Evolutionary conservation across 2,329 filamentous ascomycete genomes (phyloP), one percentile per base, ranked within the genome.

Genomic region (Tolypocladium sp.): DNA sequence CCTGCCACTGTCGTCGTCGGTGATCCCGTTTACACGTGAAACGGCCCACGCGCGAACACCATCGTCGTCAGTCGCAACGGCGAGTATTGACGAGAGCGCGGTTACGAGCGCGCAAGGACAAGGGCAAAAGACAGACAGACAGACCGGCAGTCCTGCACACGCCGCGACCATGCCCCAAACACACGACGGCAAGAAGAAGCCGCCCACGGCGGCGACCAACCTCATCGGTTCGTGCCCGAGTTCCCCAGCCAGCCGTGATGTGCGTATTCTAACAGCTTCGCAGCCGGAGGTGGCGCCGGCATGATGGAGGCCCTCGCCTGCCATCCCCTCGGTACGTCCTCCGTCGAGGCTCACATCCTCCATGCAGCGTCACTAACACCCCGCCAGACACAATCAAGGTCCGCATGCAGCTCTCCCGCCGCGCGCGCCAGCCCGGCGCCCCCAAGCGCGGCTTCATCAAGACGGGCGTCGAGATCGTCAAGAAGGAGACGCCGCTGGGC

Each of bases 251-350:
- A 1, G 6, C n/a, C 20, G 7, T 7, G 15, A 25, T n/a, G 20
- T 17, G 35, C 37, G 53, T n/a, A 40, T 57, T 63, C 68, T 70
- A 61, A 69, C 60, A 35, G 30, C 9, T 52, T 22, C 38, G 41
- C 67, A 96, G 94, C 94, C 73, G 94, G 94, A 72, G 94, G 94
- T 72, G 91, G 91, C 76, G 94, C 94, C 67, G 94, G 94, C 71
- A 97, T 97, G 93, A 97, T 97, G 92, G 94, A 99, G 78, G 94
- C 94, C 55, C 86, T 99, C 63, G 92, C 81, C 58, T 99, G 94
- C 76, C 94, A 99, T 80, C 94, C 94, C 63, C 83, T 97, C 60
- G 90, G 90, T 93, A 82, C 68, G 81, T 67, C 59, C 35, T 57
- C 38, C 38, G n/a, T 38, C 33, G 6, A 4, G 17, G 15, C 17